A percentile compares a stretch with the other conserved stretches of the same genome.
Evolutionary conservation across 768 basidiomycete species (phyloP).

Genomic region (Psilocybe subaeruginosa): DNA sequence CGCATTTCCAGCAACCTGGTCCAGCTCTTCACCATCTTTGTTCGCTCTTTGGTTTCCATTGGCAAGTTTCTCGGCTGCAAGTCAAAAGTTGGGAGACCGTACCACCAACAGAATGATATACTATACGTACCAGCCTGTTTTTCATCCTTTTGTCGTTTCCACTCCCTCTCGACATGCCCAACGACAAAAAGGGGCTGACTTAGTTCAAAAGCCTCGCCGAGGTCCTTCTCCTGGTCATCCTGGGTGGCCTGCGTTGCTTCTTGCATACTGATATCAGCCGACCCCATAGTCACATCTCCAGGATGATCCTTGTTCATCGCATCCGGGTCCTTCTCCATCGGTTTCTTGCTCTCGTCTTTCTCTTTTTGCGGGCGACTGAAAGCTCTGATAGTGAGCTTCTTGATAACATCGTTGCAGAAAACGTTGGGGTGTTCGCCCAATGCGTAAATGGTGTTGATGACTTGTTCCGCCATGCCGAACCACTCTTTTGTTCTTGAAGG

Average conservation of each 20-base stretch:
- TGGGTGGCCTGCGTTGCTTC: constrained; percentile 30
- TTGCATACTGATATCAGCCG: constrained; percentile 26
- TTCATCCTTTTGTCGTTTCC: constrained; percentile 95
- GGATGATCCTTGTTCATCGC: constrained; percentile 57
- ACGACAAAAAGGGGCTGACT: constrained; percentile 95
- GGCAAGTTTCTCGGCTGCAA: constrained; percentile 59
- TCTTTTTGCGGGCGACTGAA: constrained; percentile 49
- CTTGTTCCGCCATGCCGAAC: constrained; percentile 97
- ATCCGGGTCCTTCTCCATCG: constrained; percentile 12
- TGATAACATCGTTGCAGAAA: constrained; percentile 80
- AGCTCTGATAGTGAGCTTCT: constrained; percentile 73
- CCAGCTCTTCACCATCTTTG: constrained; percentile 85
- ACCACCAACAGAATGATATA: background rate
- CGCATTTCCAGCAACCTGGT: constrained; percentile 95
- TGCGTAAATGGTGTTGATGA: constrained; percentile 93
- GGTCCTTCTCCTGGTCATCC: constrained; percentile 43
- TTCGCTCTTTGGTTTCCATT: constrained; percentile 35
- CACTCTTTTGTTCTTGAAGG: constrained; percentile 88
- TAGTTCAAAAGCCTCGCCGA: constrained; percentile 84
- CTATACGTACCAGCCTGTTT: constrained; percentile 66
- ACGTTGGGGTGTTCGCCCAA: constrained; percentile 92
- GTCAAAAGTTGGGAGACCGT: background rate
- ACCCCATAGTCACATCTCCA: constrained; percentile 31
- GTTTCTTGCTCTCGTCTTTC: constrained; percentile 13
- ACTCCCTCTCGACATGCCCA: constrained; percentile 95